Base-by-base conservation (phyloP, 2,329 filamentous ascomycete genomes). In the Ophiostoma quercus region DNA sequence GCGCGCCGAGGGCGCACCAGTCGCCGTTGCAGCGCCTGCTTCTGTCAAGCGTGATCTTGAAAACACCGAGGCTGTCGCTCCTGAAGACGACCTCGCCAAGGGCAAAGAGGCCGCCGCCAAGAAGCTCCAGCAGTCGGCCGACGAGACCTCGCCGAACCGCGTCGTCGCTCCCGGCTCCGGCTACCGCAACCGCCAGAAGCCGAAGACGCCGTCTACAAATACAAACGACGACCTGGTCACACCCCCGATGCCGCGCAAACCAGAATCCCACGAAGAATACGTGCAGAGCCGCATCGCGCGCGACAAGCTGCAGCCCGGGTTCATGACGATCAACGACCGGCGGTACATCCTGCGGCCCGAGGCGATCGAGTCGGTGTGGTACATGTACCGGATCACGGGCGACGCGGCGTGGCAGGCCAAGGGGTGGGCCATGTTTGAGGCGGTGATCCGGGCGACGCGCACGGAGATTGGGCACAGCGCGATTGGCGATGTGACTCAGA, bases 371-470 rank as follows among this genome's bases (percentile, higher is more conserved):
- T 92, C 90, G 0, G 88, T 96, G 16, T 96, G 92, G 85, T 91
- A 94, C 80, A 89, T 96, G 83, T 95, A 96, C 80, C 91, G 93
- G 76, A 92, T 96, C 79, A 96, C 92, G 0, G 93, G 92, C 66
- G 90, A 95, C 73, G 79, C 84, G 1, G 78, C 79, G 4, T 92
- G 92, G 84, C 89, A 90, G 77, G 92, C 96, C 37, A 89, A 90
- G 74, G 94, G 92, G 19, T 97, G 93, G 93, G 82, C 83, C 67
- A 96, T 97, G 92, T 97, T 92, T 77, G 80, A 88, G 73, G 83
- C 90, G 25, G 87, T 95, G 67, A 83, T 90, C 70, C 84, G 84
- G 43, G 83, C 87, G 41, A 93, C 92, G 1, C 81, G 82, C 51
- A 90, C 91, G 0, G 80, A 87, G 14, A 84, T 85, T 67, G 92